Conservation (phyloP, 371 early-diverging fungal species). For the Gilbertella persicaria region DNA sequence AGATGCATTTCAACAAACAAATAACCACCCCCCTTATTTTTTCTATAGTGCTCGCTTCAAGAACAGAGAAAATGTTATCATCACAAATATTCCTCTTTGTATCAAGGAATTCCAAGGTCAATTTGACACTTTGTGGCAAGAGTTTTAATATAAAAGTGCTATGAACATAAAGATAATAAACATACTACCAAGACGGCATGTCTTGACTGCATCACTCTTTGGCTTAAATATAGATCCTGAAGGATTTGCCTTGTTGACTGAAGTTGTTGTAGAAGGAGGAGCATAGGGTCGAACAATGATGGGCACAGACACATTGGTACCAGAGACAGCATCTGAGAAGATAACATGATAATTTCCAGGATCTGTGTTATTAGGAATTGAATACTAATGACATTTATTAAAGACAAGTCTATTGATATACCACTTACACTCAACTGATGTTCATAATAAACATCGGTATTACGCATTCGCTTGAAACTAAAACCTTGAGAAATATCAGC, state of each 20-base stretch:
- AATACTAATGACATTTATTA: constrained; percentile 15
- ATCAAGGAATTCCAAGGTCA: constrained; percentile 53
- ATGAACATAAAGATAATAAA: not conserved
- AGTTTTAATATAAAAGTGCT: constrained; percentile 26
- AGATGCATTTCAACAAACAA: too few species aligned
- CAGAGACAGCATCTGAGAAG: constrained; percentile 36
- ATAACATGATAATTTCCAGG: constrained; percentile 40
- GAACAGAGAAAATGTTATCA: constrained; percentile 59
- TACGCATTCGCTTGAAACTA: constrained; percentile 26
- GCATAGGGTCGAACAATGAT: constrained; percentile 40
- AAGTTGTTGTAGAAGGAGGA: constrained; percentile 20
- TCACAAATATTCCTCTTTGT: constrained; percentile 55
- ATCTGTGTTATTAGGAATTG: constrained; percentile 30
- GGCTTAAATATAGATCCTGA: constrained; percentile 28
- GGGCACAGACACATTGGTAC: constrained; percentile 36
- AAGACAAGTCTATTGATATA: not conserved
- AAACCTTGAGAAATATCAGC: constrained; percentile 40
- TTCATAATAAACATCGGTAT: constrained; percentile 31
- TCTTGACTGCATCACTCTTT: constrained; percentile 10
- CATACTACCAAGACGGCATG: not conserved
- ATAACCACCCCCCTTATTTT: not conserved
- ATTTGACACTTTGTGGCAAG: constrained; percentile 55
- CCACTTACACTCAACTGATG: constrained; percentile 33
- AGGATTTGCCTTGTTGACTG: constrained; percentile 20
- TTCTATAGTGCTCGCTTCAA: constrained; percentile 52